A percentile compares a stretch with the other conserved stretches of the same genome.
phyloP scores from a whole-genome alignment of 495 filamentous ascomycete species.

The Penicillium subrubescens region DNA sequence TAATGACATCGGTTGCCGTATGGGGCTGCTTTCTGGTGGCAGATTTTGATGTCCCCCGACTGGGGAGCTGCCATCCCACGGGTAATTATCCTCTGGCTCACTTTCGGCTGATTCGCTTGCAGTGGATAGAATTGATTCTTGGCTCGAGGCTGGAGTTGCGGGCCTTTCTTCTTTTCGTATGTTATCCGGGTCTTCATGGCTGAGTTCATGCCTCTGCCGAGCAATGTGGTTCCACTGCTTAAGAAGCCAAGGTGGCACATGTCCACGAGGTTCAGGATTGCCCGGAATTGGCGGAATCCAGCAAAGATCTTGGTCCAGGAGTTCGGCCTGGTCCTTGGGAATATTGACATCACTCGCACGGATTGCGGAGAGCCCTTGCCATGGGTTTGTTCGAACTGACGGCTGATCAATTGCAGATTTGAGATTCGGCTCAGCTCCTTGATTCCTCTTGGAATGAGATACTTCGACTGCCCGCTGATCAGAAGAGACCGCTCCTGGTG shows the following conservation, averaged over 20 bases:
- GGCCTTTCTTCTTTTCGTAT: neutral
- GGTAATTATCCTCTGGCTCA: too few species aligned
- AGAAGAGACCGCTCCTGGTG: neutral
- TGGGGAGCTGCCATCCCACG: neutral
- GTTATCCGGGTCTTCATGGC: neutral
- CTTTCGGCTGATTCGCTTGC: too few species aligned
- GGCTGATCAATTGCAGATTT: neutral
- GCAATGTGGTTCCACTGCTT: constrained; percentile 44
- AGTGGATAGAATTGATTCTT: constrained; percentile 12
- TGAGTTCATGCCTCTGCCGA: constrained; percentile 18
- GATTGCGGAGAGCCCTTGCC: constrained; percentile 45
- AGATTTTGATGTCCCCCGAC: constrained; percentile 5
- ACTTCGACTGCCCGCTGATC: neutral
- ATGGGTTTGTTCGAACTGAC: constrained; percentile 23
- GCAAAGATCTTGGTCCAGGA: constrained; percentile 56
- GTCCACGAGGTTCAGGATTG: constrained; percentile 23
- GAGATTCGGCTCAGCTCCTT: neutral
- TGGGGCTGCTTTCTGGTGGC: constrained; percentile 33
- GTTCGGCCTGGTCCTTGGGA: constrained; percentile 58
- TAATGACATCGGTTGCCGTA: constrained; percentile 2
- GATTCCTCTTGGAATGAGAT: neutral
- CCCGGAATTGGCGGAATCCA: constrained; percentile 43
- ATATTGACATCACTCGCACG: constrained; percentile 53
- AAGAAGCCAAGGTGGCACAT: constrained; percentile 41
- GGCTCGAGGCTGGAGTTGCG: neutral